A percentile compares a stretch with the other conserved stretches of the same genome.
Evolutionary conservation across 164 flowering plant genomes (phyloP).

Genomic region (Dillenia turbinata): DNA sequence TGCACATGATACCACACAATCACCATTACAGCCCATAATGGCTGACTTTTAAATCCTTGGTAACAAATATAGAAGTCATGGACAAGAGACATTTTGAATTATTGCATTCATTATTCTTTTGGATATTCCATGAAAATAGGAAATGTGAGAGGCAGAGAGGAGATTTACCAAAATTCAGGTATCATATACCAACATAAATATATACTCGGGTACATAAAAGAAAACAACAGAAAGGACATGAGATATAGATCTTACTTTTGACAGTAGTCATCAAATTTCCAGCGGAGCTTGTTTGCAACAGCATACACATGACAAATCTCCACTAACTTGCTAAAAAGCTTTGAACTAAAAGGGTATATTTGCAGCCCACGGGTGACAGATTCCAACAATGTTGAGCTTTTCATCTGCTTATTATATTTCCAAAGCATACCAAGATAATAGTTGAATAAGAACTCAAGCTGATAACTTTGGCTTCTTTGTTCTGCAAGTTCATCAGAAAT

Average conservation of each 20-base stretch:
- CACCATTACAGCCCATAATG: too few relatives aligned
- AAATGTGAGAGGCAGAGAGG: too few relatives aligned
- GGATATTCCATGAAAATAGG: too few relatives aligned
- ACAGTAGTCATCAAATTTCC: conserved; percentile 62
- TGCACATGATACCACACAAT: too few relatives aligned
- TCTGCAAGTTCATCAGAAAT: conserved; percentile 34
- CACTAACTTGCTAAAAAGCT: conserved; percentile 48
- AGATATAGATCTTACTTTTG: conserved; percentile 46
- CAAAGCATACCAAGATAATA: conserved; percentile 54
- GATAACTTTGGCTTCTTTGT: conserved; percentile 66
- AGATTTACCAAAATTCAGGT: too few relatives aligned
- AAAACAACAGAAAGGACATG: too few relatives aligned
- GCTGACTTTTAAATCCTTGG: too few relatives aligned
- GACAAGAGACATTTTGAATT: too few relatives aligned
- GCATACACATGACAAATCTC: conserved; percentile 53
- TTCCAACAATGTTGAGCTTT: conserved; percentile 48
- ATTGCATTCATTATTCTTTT: too few relatives aligned
- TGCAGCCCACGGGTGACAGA: conserved; percentile 62
- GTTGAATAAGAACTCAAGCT: conserved; percentile 65
- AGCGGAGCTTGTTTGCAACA: conserved; percentile 72
- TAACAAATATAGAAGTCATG: too few relatives aligned
- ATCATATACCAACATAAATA: too few relatives aligned
- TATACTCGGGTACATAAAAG: too few relatives aligned
- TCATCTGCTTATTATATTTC: conserved; percentile 37
- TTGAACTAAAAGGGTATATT: conserved; percentile 67